Evolutionary conservation across 352 stramenopile genomes (phyloP).

Genomic region (Globisporangium orthogonon): DNA sequence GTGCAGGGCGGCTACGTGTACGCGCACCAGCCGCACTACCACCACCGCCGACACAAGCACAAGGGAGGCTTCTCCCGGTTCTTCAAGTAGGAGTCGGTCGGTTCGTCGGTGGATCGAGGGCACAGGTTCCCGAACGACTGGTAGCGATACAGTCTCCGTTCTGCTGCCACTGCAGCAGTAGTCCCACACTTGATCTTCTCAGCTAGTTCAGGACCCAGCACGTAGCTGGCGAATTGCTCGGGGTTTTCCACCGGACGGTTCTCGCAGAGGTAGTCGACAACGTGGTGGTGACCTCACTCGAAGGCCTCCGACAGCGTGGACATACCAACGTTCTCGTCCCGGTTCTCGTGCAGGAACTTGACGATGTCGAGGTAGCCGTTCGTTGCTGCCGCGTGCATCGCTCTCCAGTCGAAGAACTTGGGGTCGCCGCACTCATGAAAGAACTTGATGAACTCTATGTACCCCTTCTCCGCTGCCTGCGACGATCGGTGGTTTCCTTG

Average conservation of each 20-base stretch:
- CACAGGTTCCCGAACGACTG: background rate
- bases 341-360: background rate
- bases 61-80: background rate
- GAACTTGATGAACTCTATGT: background rate
- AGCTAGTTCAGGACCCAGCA: background rate
- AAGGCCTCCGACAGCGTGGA: background rate
- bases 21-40: background rate
- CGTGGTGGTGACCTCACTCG: background rate
- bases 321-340: background rate
- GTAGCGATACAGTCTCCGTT: background rate
- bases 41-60: background rate
- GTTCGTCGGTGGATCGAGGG: no score
- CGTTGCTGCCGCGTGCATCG: background rate
- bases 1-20: slow-evolving; percentile 5
- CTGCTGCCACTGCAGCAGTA: background rate
- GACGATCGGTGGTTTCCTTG: background rate
- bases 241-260: background rate
- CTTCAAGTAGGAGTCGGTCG: background rate
- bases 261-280: background rate
- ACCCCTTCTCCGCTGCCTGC: background rate
- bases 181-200: background rate
- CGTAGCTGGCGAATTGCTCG: no score
- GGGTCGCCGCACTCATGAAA: background rate
- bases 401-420: background rate
- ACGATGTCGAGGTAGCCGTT: background rate